phyloP scores from a whole-genome alignment of 306 rosid species.

The Cucurbita argyrosperma region DNA sequence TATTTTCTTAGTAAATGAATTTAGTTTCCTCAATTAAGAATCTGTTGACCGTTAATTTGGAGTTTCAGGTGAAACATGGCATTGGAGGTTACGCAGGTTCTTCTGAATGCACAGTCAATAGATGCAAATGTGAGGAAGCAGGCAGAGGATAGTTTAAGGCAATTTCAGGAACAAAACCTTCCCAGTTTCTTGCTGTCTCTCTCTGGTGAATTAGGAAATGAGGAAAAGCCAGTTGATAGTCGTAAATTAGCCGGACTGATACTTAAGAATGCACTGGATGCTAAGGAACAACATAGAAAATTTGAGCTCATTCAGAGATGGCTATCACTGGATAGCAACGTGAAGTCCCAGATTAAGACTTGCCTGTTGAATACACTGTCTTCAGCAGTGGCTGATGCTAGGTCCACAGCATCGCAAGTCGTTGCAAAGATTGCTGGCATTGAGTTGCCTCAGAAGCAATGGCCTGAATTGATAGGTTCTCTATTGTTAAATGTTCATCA shows the following conservation, averaged over 20 bases:
- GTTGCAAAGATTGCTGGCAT: conserved; percentile 82
- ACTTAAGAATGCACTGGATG: conserved; percentile 80
- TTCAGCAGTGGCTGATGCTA: conserved; percentile 49
- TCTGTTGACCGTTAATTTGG: background rate
- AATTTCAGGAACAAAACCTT: conserved; percentile 90
- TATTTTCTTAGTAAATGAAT: background rate
- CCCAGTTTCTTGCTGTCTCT: conserved; percentile 67
- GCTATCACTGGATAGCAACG: conserved; percentile 51
- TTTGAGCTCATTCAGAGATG: conserved; percentile 70
- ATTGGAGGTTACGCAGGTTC: conserved; percentile 78
- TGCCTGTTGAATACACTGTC: conserved; percentile 62
- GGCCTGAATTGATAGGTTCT: conserved; percentile 80
- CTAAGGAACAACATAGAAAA: conserved; percentile 75
- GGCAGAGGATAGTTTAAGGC: conserved; percentile 70
- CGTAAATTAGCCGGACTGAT: conserved; percentile 83
- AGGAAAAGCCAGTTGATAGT: conserved; percentile 77
- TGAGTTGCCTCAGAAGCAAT: conserved; percentile 77
- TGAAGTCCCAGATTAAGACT: conserved; percentile 53
- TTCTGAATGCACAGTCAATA: conserved; percentile 73
- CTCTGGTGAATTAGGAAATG: conserved; percentile 62
- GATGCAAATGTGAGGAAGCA: conserved; percentile 64
- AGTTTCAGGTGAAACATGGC: conserved; percentile 22
- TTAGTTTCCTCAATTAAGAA: background rate
- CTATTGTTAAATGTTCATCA: conserved; percentile 69
- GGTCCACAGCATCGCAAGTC: conserved; percentile 81